phyloP scores from a whole-genome alignment of 495 filamentous ascomycete genomes.

The Cercophora newfieldiana region DNA sequence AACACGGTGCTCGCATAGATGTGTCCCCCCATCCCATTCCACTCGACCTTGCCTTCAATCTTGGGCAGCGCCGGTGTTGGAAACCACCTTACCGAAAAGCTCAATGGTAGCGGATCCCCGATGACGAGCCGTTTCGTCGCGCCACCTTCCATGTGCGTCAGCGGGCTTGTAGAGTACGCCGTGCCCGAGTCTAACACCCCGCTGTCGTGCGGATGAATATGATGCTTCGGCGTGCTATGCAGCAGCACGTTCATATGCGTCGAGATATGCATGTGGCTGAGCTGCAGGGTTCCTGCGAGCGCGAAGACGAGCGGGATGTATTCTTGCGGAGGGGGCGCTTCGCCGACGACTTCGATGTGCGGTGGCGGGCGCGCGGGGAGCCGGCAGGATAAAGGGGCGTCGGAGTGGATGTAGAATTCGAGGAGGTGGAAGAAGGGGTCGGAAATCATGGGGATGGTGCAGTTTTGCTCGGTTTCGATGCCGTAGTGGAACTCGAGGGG shows the following conservation, averaged over 20 bases:
- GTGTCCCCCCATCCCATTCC: constrained; percentile 65
- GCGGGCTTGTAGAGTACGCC: constrained; percentile 80
- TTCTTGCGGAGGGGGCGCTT: constrained; percentile 46
- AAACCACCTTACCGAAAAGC: constrained; percentile 84
- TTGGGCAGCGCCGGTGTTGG: constrained; percentile 66
- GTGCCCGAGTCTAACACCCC: constrained; percentile 80
- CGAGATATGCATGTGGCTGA: constrained; percentile 86
- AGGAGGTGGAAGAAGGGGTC: constrained; percentile 95
- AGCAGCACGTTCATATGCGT: constrained; percentile 85
- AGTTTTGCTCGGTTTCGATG: constrained; percentile 80
- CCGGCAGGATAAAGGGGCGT: constrained; percentile 90
- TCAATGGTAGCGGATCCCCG: constrained; percentile 79
- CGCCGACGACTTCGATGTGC: constrained; percentile 46
- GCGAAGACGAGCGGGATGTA: constrained; percentile 75
- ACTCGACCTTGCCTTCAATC: constrained; percentile 54
- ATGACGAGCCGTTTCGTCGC: constrained; percentile 69
- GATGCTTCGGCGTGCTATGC: constrained; percentile 66
- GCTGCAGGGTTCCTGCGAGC: constrained; percentile 82
- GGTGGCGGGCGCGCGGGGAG: constrained; percentile 74
- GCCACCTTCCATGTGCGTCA: constrained; percentile 56
- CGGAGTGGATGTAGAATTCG: constrained; percentile 98
- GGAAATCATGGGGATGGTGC: constrained; percentile 80
- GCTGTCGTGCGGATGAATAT: constrained; percentile 54
- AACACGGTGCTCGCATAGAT: constrained; percentile 66
- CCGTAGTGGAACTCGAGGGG: constrained; percentile 86